These are phyloP conservation scores for Trypanosoma cruzi DNA, from an alignment of 208 protist species.

Conservation along the genomic window DNA sequence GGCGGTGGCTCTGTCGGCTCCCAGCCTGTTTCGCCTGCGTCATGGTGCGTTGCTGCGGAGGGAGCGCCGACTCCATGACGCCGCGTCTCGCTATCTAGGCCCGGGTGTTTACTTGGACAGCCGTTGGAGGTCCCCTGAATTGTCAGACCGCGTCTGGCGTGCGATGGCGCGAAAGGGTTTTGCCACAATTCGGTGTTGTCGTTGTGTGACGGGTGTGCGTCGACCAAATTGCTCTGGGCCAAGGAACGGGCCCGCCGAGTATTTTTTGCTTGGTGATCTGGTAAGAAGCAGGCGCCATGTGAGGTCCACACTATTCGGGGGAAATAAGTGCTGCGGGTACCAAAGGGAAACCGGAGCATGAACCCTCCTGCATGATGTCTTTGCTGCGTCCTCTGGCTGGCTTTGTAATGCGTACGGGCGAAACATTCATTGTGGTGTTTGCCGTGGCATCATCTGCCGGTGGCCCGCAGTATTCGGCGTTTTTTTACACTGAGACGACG, in stretches of 20 bases:
- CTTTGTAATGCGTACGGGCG: neutral
- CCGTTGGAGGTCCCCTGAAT: slow-evolving; percentile 6
- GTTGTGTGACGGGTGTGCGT: neutral
- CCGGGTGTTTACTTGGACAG: slow-evolving; percentile 9
- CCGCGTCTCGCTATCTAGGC: neutral
- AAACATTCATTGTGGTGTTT: slow-evolving; percentile 14
- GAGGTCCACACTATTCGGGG: neutral
- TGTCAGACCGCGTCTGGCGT: slow-evolving; percentile 23
- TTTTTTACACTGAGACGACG: slow-evolving; percentile 24
- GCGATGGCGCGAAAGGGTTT: slow-evolving; percentile 29
- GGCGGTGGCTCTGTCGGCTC: neutral
- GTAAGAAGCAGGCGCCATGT: neutral
- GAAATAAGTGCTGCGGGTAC: neutral
- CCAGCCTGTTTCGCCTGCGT: neutral
- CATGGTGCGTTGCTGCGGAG: slow-evolving; percentile 9
- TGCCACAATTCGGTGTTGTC: slow-evolving; percentile 16
- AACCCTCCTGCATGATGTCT: neutral
- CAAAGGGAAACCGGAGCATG: neutral
- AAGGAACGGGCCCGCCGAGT: neutral
- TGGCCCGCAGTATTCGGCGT: slow-evolving; percentile 23
- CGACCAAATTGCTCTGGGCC: neutral
- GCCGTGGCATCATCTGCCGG: slow-evolving; percentile 12
- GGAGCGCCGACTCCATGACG: slow-evolving; percentile 6
- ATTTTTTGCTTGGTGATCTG: neutral
- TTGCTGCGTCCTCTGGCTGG: neutral